Evolutionary conservation across 106 monocot species (phyloP).

Genomic region (Iris macrosiphon): DNA sequence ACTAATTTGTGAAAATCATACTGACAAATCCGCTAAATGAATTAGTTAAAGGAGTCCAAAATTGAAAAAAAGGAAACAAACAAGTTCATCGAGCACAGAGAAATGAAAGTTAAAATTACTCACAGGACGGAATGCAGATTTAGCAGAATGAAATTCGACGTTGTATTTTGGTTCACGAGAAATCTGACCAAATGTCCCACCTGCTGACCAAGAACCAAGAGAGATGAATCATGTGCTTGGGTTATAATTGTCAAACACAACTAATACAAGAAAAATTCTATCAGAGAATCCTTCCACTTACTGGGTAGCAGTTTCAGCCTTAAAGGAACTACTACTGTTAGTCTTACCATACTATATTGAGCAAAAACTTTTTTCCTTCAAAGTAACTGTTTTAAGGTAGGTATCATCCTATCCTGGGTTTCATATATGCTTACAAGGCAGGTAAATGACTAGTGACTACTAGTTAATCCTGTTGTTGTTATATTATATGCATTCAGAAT

Average conservation of each 20-base stretch:
- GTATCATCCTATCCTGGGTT: too few relatives aligned
- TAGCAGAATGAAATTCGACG: conserved; percentile 40
- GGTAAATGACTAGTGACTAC: too few relatives aligned
- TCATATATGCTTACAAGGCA: too few relatives aligned
- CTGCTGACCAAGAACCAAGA: conserved; percentile 9
- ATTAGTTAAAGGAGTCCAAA: too few relatives aligned
- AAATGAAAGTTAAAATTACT: conserved; percentile 2
- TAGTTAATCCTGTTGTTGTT: too few relatives aligned
- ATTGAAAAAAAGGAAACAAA: not conserved
- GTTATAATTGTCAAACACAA: not conserved
- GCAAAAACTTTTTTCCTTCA: not conserved
- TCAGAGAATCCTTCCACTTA: too few relatives aligned
- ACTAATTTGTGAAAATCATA: too few relatives aligned
- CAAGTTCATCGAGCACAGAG: not conserved
- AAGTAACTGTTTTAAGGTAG: too few relatives aligned
- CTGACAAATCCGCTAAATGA: not conserved
- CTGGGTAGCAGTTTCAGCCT: too few relatives aligned
- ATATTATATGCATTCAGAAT: too few relatives aligned
- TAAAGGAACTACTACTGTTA: too few relatives aligned
- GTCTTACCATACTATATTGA: too few relatives aligned
- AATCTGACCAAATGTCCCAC: conserved; percentile 44
- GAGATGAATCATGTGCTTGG: not conserved
- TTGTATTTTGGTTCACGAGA: conserved; percentile 67
- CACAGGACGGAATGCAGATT: conserved; percentile 50
- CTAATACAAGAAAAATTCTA: not conserved